phyloP scores from a whole-genome alignment of 495 filamentous ascomycete species.

The Rhypophila decipiens region DNA sequence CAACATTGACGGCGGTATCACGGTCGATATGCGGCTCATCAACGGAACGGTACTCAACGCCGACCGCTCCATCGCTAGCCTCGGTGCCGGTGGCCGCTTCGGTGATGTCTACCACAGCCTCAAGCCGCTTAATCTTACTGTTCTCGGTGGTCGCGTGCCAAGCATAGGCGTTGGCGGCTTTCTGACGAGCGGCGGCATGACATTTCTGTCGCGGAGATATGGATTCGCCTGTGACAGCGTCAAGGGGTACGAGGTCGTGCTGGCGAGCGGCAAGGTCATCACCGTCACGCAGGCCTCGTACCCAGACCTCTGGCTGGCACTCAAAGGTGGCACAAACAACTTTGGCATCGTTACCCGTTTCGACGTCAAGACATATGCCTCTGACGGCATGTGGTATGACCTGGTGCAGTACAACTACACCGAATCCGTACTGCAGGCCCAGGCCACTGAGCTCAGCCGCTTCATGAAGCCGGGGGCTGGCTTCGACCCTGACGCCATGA shows the following conservation, averaged over 20 bases:
- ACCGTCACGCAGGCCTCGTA: conserved; percentile 32
- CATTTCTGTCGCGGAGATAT: conserved; percentile 36
- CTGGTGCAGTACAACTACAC: no score
- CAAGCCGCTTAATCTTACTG: conserved; percentile 27
- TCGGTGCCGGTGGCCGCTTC: conserved; percentile 30
- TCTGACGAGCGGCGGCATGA: conserved; percentile 40
- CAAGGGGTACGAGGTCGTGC: conserved; percentile 47
- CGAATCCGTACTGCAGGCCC: no score
- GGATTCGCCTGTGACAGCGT: conserved; percentile 50
- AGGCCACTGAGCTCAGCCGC: no score
- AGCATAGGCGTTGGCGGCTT: conserved; percentile 37
- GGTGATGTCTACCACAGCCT: conserved; percentile 28
- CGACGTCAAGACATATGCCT: conserved; percentile 19
- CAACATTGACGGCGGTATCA: conserved; percentile 36
- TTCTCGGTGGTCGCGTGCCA: conserved; percentile 30
- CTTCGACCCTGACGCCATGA: no score
- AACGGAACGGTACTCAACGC: conserved; percentile 13
- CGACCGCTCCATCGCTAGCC: conserved; percentile 12
- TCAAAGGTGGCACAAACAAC: conserved; percentile 49
- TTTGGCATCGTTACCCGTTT: conserved; percentile 49
- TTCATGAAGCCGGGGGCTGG: no score
- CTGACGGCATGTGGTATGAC: no score
- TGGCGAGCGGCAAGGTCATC: conserved; percentile 48
- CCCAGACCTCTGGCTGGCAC: conserved; percentile 46
- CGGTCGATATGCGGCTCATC: conserved; percentile 34